Evolutionary conservation across 164 flowering plant genomes (phyloP).

Genomic region (Tetrastigma voinierianum): DNA sequence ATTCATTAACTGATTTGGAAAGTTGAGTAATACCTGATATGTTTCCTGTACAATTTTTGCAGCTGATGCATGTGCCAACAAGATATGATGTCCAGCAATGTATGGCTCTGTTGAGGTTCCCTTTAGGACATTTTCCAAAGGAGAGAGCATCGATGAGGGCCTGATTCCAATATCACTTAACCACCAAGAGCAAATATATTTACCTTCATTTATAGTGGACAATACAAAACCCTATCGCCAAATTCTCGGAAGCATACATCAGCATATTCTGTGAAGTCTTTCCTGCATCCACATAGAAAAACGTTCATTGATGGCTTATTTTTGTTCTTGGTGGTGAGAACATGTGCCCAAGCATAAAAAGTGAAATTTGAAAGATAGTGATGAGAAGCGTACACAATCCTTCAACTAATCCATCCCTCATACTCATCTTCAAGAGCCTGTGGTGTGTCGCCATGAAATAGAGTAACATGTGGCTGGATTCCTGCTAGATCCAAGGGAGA

Average conservation of each 20-base stretch:
- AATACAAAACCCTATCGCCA: slow-evolving; percentile 66
- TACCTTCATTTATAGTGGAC: slow-evolving; percentile 72
- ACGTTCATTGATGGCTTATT: neutral
- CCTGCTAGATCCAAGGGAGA: slow-evolving; percentile 33
- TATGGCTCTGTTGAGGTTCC: slow-evolving; percentile 70
- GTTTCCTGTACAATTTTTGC: slow-evolving; percentile 50
- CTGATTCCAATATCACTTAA: slow-evolving; percentile 45
- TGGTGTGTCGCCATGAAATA: slow-evolving; percentile 56
- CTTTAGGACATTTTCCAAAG: slow-evolving; percentile 46
- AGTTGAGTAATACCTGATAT: slow-evolving; percentile 51
- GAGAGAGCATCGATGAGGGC: slow-evolving; percentile 47
- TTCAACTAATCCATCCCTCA: slow-evolving; percentile 63
- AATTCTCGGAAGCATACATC: slow-evolving; percentile 75
- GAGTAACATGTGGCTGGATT: slow-evolving; percentile 64
- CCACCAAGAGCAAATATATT: slow-evolving; percentile 38
- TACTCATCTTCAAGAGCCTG: slow-evolving; percentile 82
- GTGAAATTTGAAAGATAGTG: neutral
- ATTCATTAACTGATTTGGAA: too few relatives aligned
- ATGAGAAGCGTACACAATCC: slow-evolving; percentile 43
- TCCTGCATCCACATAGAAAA: slow-evolving; percentile 32
- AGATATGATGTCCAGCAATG: slow-evolving; percentile 46
- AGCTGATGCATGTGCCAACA: slow-evolving; percentile 77
- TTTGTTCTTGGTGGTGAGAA: too few relatives aligned
- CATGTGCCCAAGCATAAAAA: neutral
- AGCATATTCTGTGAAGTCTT: slow-evolving; percentile 65